phyloP scores from a whole-genome alignment of 441 rosid species.

The Macaranga tanarius region DNA sequence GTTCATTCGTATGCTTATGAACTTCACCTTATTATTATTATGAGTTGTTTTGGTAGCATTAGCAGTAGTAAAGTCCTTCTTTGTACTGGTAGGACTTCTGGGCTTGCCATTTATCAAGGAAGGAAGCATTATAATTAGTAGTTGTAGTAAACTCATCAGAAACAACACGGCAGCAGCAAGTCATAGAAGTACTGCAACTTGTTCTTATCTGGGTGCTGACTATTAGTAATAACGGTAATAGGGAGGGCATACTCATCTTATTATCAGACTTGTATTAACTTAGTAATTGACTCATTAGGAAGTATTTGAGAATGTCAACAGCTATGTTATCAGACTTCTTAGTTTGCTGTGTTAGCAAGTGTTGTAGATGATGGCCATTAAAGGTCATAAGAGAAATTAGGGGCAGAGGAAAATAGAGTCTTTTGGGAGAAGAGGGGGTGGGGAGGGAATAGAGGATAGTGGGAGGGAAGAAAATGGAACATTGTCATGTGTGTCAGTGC shows the following conservation, averaged over 20 bases:
- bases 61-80: neutral
- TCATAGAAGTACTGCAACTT: neutral
- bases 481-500: neutral
- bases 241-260: neutral
- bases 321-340: neutral
- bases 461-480: neutral
- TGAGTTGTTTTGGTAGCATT: too few species aligned
- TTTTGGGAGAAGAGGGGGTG: too few species aligned
- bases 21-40: neutral
- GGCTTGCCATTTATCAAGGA: neutral
- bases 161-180: neutral
- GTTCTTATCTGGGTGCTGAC: neutral
- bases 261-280: conserved; percentile 1
- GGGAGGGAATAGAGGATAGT: too few species aligned
- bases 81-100: neutral
- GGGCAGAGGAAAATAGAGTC: too few species aligned
- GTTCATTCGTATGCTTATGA: conserved; percentile 1
- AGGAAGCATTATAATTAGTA: neutral
- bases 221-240: neutral
- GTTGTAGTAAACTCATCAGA: neutral
- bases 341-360: neutral
- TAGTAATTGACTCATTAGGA: neutral
- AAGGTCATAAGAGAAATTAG: neutral
- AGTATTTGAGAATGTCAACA: neutral
- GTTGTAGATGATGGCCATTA: neutral